phyloP scores from a whole-genome alignment of 2,329 filamentous ascomycete species.

The Neobulgaria alba region DNA sequence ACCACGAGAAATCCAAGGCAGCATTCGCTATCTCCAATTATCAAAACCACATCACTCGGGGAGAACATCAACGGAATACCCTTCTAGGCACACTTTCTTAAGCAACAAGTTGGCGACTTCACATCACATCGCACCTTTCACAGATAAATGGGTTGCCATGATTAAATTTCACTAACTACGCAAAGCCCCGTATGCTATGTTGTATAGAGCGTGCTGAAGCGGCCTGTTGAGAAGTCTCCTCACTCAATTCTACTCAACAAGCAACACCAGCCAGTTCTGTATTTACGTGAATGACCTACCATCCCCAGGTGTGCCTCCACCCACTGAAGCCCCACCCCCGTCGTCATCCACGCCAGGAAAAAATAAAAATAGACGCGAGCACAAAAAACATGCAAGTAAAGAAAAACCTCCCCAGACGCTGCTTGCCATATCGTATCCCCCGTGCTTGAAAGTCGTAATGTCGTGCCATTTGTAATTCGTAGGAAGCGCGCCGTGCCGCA shows the following conservation, averaged over 20 bases:
- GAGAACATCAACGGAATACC: too few relatives aligned
- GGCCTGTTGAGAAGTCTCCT: background rate
- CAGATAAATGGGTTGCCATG: background rate
- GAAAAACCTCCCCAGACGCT: conserved; percentile 28
- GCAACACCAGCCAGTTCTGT: background rate
- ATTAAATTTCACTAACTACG: background rate
- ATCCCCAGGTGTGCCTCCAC: background rate
- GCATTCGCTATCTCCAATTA: too few relatives aligned
- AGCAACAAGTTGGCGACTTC: too few relatives aligned
- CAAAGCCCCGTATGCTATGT: background rate
- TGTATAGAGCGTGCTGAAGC: background rate
- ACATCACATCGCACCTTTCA: too few relatives aligned
- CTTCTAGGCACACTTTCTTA: too few relatives aligned
- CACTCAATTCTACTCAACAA: background rate
- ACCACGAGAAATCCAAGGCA: too few relatives aligned
- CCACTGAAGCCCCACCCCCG: background rate
- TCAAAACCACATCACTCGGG: too few relatives aligned
- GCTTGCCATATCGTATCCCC: conserved; percentile 20
- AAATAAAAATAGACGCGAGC: conserved; percentile 8
- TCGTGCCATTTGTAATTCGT: conserved; percentile 2
- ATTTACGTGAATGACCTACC: background rate
- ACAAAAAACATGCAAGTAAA: conserved; percentile 16
- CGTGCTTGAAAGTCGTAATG: conserved; percentile 8
- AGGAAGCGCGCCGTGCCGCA: conserved; percentile 11
- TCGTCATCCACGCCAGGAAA: conserved; percentile 7